Percentiles rank a stretch among this genome's conserved stretches.
These are phyloP conservation scores for Calocera cornea DNA, from an alignment of 768 basidiomycete genomes.

Conservation along the genomic window DNA sequence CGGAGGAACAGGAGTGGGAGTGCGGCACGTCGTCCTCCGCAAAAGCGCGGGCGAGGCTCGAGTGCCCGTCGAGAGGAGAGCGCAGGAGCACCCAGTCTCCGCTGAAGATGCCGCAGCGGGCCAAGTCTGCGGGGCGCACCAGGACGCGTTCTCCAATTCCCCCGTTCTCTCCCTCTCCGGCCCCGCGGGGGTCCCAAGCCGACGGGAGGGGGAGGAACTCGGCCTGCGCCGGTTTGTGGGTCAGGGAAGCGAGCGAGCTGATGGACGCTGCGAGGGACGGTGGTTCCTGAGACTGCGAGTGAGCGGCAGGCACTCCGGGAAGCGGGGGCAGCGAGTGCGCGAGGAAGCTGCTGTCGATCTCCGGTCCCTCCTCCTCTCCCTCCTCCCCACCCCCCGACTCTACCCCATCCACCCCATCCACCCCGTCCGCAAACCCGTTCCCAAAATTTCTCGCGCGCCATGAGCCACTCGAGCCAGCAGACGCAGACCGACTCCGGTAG, in stretches of 20 bases:
- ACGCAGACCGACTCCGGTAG: background rate
- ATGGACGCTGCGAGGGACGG: conserved; percentile 20
- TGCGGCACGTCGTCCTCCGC: background rate
- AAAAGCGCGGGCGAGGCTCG: background rate
- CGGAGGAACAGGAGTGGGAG: background rate
- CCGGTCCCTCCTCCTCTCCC: conserved; percentile 32
- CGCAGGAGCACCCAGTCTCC: background rate
- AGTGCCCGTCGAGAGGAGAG: background rate
- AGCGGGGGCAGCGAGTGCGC: conserved; percentile 35
- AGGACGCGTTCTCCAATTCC: background rate
- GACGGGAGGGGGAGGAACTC: background rate
- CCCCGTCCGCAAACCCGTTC: background rate
- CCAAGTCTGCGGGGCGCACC: background rate
- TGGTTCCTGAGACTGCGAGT: background rate
- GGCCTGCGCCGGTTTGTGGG: background rate
- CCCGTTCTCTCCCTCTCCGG: too few species aligned
- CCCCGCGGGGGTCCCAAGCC: background rate
- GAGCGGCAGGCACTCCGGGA: background rate
- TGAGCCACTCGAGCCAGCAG: background rate
- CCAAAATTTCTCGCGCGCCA: background rate
- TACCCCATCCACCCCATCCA: background rate
- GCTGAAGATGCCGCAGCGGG: background rate
- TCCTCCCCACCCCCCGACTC: background rate
- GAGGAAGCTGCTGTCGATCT: conserved; percentile 63
- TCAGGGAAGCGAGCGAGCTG: background rate